phyloP scores from a whole-genome alignment of 73 alveolate species.

The Strombidium stylifer region DNA sequence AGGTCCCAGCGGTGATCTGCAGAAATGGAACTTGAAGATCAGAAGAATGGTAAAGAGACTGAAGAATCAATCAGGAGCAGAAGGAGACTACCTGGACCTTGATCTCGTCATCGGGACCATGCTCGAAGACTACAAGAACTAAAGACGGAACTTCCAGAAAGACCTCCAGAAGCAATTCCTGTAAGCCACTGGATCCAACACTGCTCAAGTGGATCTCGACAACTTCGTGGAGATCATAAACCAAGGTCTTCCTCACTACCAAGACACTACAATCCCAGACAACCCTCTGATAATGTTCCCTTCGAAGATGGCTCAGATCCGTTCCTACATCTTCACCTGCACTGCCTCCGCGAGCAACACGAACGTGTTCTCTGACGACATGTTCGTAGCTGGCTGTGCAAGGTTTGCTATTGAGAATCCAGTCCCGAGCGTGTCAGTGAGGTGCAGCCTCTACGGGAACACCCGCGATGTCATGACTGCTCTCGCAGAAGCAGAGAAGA shows the following conservation, averaged over 20 bases:
- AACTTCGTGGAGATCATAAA: conserved; percentile 16
- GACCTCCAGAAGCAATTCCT: conserved; percentile 19
- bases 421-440: neutral
- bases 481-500: too few species aligned
- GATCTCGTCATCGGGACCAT: conserved; percentile 17
- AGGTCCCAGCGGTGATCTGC: conserved; percentile 2
- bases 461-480: too few species aligned
- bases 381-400: conserved; percentile 44
- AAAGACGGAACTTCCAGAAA: conserved; percentile 6
- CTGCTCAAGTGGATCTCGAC: neutral
- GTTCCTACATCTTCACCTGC: too few species aligned
- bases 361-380: conserved; percentile 29
- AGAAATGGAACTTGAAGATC: conserved; percentile 25
- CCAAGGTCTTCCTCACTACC: neutral
- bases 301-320: conserved; percentile 47
- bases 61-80: conserved; percentile 12
- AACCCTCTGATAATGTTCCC: conserved; percentile 36
- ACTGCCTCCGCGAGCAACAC: conserved; percentile 40
- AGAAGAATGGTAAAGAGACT: conserved; percentile 15
- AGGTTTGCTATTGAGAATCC: conserved; percentile 60
- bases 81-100: conserved; percentile 28
- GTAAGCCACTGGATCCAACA: conserved; percentile 14
- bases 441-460: too few species aligned
- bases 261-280: conserved; percentile 24
- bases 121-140: conserved; percentile 26